phyloP scores from a whole-genome alignment of 768 basidiomycete genomes.

The Dacryopinax primogenitus region DNA sequence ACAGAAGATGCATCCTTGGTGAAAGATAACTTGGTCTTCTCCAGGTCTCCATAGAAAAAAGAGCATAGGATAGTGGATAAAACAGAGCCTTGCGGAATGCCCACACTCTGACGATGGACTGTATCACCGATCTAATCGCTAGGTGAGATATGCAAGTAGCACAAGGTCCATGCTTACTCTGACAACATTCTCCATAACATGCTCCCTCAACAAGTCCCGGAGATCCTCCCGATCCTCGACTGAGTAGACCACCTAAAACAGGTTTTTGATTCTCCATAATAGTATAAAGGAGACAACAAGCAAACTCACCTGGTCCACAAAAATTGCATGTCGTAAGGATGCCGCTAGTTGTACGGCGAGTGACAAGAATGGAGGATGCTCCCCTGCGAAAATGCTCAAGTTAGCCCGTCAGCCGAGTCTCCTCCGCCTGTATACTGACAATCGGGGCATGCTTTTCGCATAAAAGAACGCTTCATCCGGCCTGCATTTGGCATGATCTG shows the following conservation, averaged over 20 bases:
- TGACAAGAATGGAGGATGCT: conserved; percentile 59
- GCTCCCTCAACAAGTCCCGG: conserved; percentile 66
- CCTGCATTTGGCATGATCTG: conserved; percentile 47
- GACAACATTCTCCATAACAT: conserved; percentile 85
- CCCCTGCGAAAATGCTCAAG: conserved; percentile 36
- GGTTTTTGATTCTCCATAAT: neutral
- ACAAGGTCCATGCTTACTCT: conserved; percentile 39
- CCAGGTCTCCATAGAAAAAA: conserved; percentile 89
- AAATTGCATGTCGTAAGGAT: conserved; percentile 58
- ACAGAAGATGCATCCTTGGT: conserved; percentile 51
- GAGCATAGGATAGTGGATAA: conserved; percentile 87
- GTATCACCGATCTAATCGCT: conserved; percentile 55
- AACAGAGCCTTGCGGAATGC: conserved; percentile 96
- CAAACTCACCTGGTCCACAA: conserved; percentile 61
- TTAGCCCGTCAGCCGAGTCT: neutral
- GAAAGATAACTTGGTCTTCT: conserved; percentile 41
- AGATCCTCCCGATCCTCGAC: conserved; percentile 44
- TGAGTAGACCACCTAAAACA: conserved; percentile 44
- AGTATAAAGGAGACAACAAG: neutral
- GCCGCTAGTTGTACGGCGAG: conserved; percentile 56
- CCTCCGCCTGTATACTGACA: conserved; percentile 31
- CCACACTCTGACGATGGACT: conserved; percentile 78
- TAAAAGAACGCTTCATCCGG: conserved; percentile 43
- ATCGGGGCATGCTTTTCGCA: conserved; percentile 53
- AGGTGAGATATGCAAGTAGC: neutral